A percentile compares a stretch with the other conserved stretches of the same genome.
phyloP scores from a whole-genome alignment of 345 rosid species.

The Cardamine chenopodiifolia region DNA sequence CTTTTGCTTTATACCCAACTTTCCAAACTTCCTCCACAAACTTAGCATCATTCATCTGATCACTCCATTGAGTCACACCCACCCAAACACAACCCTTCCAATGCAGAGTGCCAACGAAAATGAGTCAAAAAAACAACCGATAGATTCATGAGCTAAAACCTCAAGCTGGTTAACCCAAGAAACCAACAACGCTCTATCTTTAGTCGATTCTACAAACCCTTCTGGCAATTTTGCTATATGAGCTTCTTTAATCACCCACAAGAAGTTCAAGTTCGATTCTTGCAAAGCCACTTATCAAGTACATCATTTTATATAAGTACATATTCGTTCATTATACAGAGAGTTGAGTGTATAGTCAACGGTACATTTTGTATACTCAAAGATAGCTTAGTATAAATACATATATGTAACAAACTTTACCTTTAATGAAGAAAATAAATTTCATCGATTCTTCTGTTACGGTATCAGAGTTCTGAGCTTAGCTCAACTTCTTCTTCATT shows the following conservation, averaged over 20 bases:
- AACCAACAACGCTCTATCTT: conserved; percentile 52
- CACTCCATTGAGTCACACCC: conserved; percentile 68
- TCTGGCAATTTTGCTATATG: conserved; percentile 51
- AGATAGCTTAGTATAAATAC: too few relatives aligned
- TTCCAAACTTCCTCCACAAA: conserved; percentile 65
- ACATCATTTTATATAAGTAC: too few relatives aligned
- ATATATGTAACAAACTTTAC: too few relatives aligned
- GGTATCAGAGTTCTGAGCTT: too few relatives aligned
- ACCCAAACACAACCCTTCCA: conserved; percentile 70
- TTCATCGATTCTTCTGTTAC: too few relatives aligned
- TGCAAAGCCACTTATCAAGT: too few relatives aligned
- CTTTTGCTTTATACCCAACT: conserved; percentile 61
- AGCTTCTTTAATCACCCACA: conserved; percentile 70
- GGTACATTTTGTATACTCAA: too few relatives aligned
- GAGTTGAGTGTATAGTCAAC: too few relatives aligned
- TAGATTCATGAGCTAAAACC: conserved; percentile 53
- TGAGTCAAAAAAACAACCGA: conserved; percentile 70
- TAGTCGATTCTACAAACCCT: conserved; percentile 52
- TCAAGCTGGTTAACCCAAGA: conserved; percentile 76
- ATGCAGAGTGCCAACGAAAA: conserved; percentile 77
- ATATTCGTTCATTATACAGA: too few relatives aligned
- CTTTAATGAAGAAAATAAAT: too few relatives aligned
- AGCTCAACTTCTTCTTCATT: too few relatives aligned
- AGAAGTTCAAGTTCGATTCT: conserved; percentile 54
- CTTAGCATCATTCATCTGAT: conserved; percentile 68